phyloP scores from a whole-genome alignment of 2,329 filamentous ascomycete species.

The Penicillium sp. region DNA sequence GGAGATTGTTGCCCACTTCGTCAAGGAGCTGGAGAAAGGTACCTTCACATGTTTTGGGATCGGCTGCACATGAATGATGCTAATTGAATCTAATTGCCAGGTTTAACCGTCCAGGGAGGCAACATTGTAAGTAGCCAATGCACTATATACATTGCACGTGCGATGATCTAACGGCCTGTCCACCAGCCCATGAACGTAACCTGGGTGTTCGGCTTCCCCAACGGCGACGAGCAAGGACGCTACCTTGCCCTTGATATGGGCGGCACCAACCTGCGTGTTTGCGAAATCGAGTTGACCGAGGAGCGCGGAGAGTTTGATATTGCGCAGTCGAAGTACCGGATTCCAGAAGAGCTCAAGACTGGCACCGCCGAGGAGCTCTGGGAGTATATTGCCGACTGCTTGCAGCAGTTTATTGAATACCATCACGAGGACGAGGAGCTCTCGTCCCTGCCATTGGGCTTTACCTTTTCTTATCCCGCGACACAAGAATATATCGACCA shows the following conservation, averaged over 20 bases:
- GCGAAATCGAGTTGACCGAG: constrained; percentile 83
- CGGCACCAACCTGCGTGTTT: constrained; percentile 91
- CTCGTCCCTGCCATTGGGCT: constrained; percentile 69
- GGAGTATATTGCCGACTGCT: constrained; percentile 91
- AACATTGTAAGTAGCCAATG: constrained; percentile 68
- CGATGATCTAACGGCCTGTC: constrained; percentile 12
- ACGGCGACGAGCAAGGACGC: constrained; percentile 80
- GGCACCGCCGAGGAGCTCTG: constrained; percentile 81
- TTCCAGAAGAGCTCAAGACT: constrained; percentile 89
- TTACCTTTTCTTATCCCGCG: constrained; percentile 94
- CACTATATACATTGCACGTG: background rate
- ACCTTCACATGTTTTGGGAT: constrained; percentile 14
- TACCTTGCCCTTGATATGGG: constrained; percentile 93
- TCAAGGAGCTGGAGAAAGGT: constrained; percentile 84
- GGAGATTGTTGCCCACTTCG: constrained; percentile 83
- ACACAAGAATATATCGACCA: constrained; percentile 92
- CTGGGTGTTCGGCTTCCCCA: constrained; percentile 88
- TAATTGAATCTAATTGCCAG: constrained; percentile 46
- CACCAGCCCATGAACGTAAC: constrained; percentile 91
- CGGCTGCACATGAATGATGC: background rate
- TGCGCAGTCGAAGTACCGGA: constrained; percentile 91
- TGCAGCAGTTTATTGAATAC: constrained; percentile 83
- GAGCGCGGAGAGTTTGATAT: constrained; percentile 89
- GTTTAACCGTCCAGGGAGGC: constrained; percentile 79
- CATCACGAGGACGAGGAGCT: constrained; percentile 67